phyloP scores from a whole-genome alignment of 768 basidiomycete genomes.

The Hortiboletus flavorubellus region DNA sequence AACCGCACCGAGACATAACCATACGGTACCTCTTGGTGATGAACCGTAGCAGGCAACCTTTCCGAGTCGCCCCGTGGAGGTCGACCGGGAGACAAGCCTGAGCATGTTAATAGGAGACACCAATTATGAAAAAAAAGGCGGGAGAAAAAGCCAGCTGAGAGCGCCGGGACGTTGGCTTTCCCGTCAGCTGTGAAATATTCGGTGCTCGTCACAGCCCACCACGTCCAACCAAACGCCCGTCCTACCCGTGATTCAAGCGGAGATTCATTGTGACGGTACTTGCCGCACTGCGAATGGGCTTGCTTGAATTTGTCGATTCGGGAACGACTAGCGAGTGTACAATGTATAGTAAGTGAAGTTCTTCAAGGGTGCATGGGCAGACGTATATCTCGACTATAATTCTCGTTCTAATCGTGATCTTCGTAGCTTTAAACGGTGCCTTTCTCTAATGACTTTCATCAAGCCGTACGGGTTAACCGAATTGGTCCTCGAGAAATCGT shows the following conservation, averaged over 20 bases:
- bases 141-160: constrained; percentile 23
- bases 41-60: constrained; percentile 48
- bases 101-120: constrained; percentile 46
- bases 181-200: constrained; percentile 13
- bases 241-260: constrained; percentile 16
- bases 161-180: constrained; percentile 12
- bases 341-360: no score
- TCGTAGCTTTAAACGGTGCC: no score
- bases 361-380: neutral
- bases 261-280: constrained; percentile 15
- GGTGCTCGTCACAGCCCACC: constrained; percentile 45
- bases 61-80: constrained; percentile 68
- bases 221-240: constrained; percentile 29
- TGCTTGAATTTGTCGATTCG: neutral
- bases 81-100: constrained; percentile 66
- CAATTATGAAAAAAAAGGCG: constrained; percentile 12
- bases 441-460: neutral
- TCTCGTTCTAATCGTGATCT: neutral
- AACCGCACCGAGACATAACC: neutral
- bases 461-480: no score
- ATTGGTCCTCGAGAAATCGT: neutral
- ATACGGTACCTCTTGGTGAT: constrained; percentile 32
- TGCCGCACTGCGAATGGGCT: neutral
- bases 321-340: no score
- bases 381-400: neutral